Percentiles rank a stretch among this genome's conserved stretches.
These are phyloP conservation scores for Termitomyces sp. DNA, from an alignment of 768 basidiomycete genomes.

Conservation along the genomic window DNA sequence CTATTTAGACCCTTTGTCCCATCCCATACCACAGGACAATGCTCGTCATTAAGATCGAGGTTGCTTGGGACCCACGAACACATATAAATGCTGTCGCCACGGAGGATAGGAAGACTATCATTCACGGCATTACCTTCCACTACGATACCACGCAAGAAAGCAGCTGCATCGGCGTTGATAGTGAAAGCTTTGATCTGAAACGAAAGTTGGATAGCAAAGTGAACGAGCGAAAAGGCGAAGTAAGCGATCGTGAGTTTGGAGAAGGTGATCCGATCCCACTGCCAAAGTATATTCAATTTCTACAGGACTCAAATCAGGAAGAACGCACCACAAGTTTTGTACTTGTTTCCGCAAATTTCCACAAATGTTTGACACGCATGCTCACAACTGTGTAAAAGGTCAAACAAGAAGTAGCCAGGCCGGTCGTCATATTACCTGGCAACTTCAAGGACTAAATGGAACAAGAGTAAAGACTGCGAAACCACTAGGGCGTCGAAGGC, in stretches of 20 bases:
- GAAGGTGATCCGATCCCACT: constrained; percentile 72
- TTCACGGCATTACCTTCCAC: constrained; percentile 41
- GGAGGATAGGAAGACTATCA: constrained; percentile 48
- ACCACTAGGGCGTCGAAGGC: constrained; percentile 38
- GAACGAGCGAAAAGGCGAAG: constrained; percentile 59
- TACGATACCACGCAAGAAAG: constrained; percentile 47
- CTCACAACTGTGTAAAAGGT: background rate
- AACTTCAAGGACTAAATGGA: constrained; percentile 1
- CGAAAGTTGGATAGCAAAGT: constrained; percentile 63
- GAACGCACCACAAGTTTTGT: constrained; percentile 44
- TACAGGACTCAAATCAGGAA: background rate
- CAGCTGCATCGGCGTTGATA: constrained; percentile 55
- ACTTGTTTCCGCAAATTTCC: constrained; percentile 31
- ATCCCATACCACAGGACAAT: constrained; percentile 56
- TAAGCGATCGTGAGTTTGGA: constrained; percentile 63
- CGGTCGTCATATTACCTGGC: constrained; percentile 1
- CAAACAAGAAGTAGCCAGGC: background rate
- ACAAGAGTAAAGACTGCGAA: constrained; percentile 18
- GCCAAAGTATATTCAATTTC: background rate
- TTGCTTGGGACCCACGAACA: constrained; percentile 50
- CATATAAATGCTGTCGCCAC: constrained; percentile 43
- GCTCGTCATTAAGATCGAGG: constrained; percentile 26
- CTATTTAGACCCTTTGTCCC: constrained; percentile 19
- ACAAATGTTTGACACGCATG: constrained; percentile 24
- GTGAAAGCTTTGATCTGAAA: constrained; percentile 65